Evolutionary conservation across 192 early-diverging fungal genomes (phyloP).

Genomic region (Rhizophagus prolifer): DNA sequence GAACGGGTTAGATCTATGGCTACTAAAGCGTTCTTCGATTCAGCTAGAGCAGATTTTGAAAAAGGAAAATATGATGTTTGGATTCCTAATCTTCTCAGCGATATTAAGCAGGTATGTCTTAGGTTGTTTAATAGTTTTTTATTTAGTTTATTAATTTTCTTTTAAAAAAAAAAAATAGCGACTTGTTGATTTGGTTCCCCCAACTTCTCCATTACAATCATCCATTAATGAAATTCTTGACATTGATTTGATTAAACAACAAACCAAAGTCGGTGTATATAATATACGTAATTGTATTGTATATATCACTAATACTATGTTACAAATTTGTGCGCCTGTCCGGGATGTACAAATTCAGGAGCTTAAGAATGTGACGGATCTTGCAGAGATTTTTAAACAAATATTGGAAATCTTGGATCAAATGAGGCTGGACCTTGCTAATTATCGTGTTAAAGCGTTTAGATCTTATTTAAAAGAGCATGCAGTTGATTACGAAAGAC

Average conservation of each 20-base stretch:
- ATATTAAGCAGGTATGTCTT: conserved; percentile 57
- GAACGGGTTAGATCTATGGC: conserved; percentile 58
- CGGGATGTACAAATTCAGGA: conserved; percentile 57
- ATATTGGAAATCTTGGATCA: conserved; percentile 65
- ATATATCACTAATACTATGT: conserved; percentile 60
- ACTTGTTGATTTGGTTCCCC: conserved; percentile 63
- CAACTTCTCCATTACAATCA: conserved; percentile 49
- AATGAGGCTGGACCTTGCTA: conserved; percentile 82
- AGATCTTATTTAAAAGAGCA: conserved; percentile 67
- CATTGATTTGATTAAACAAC: conserved; percentile 63
- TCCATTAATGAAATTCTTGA: conserved; percentile 70
- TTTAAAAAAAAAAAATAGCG: conserved; percentile 42
- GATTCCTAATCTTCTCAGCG: conserved; percentile 52
- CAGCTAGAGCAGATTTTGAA: conserved; percentile 58
- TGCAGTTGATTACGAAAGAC: conserved; percentile 74
- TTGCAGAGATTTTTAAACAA: conserved; percentile 45
- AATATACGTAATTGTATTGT: conserved; percentile 48
- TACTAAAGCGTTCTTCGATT: conserved; percentile 72
- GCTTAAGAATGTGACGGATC: conserved; percentile 37
- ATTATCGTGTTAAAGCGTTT: conserved; percentile 66
- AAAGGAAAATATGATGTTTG: conserved; percentile 46
- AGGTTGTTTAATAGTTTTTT: background rate
- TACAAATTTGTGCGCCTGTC: conserved; percentile 73
- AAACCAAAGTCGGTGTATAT: conserved; percentile 56
- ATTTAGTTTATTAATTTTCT: background rate